A percentile compares a stretch with the other conserved stretches of the same genome.
phyloP scores from a whole-genome alignment of 768 basidiomycete genomes.

The Suillus hirtellus region DNA sequence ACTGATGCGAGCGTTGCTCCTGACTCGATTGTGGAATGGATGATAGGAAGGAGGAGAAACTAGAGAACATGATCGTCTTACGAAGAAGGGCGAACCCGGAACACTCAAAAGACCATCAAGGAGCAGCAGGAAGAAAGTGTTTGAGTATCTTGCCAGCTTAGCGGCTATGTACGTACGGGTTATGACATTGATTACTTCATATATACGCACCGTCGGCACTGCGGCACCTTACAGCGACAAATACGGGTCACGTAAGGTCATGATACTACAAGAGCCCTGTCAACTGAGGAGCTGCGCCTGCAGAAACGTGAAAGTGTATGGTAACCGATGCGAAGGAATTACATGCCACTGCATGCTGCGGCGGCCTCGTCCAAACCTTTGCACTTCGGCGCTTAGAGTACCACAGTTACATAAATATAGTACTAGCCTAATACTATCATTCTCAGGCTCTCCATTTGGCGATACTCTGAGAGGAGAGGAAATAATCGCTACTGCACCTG shows the following conservation, averaged over 20 bases:
- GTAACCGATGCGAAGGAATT: not conserved
- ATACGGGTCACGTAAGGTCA: not conserved
- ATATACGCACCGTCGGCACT: not conserved
- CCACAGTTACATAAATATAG: not conserved
- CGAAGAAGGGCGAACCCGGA: constrained; percentile 1
- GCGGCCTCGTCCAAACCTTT: not conserved
- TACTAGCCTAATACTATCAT: not conserved
- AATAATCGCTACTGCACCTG: not conserved
- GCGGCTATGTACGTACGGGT: not conserved
- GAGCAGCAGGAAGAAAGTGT: not conserved
- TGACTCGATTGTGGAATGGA: constrained; percentile 41
- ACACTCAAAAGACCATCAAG: constrained; percentile 9
- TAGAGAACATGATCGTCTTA: constrained; percentile 47
- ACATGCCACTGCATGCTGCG: not conserved
- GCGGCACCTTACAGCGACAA: not conserved
- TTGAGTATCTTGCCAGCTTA: not conserved
- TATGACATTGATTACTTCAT: constrained; percentile 2
- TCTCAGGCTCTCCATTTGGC: not conserved
- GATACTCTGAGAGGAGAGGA: not conserved
- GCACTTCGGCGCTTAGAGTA: not conserved
- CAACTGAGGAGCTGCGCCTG: not conserved
- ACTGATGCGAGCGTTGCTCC: constrained; percentile 26
- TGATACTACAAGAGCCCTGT: not conserved
- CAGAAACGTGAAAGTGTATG: not conserved
- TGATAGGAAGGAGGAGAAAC: constrained; percentile 51